Percentiles rank a stretch among this genome's conserved stretches.
phyloP scores from a whole-genome alignment of 2,329 filamentous ascomycete genomes.

The Arthrobotrys pseudoclavata region DNA sequence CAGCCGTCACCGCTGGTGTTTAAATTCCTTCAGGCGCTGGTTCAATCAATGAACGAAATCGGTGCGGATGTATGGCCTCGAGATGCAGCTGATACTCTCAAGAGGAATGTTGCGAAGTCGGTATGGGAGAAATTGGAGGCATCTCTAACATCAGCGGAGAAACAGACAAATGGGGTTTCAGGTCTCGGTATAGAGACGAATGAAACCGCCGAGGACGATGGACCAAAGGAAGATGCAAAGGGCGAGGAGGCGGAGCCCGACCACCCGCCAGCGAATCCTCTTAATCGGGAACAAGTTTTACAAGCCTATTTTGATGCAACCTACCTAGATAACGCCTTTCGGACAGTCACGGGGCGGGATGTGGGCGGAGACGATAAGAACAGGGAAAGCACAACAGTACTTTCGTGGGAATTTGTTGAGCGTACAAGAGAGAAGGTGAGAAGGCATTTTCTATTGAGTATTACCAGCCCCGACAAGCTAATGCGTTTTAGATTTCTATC shows the following conservation, averaged over 20 bases:
- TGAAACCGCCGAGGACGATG: not conserved
- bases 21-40: conserved; percentile 77
- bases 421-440: conserved; percentile 39
- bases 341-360: conserved; percentile 19
- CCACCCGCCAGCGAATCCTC: not conserved
- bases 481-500: conserved; percentile 29
- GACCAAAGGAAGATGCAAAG: not conserved
- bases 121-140: conserved; percentile 48
- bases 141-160: conserved; percentile 37
- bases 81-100: conserved; percentile 68
- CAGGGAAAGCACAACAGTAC: conserved; percentile 27
- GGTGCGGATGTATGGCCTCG: conserved; percentile 87
- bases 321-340: conserved; percentile 50
- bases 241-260: not conserved
- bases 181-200: conserved; percentile 8
- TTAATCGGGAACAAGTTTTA: conserved; percentile 43
- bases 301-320: conserved; percentile 56
- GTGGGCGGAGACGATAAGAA: conserved; percentile 28
- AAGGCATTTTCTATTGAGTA: not conserved
- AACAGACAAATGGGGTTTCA: conserved; percentile 41
- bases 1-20: conserved; percentile 84
- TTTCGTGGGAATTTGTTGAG: conserved; percentile 53
- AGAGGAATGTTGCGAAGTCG: conserved; percentile 32
- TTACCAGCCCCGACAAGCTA: not conserved
- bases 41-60: conserved; percentile 75